Conservation (phyloP, 352 stramenopile species). For the Thraustochytrium sp. region DNA sequence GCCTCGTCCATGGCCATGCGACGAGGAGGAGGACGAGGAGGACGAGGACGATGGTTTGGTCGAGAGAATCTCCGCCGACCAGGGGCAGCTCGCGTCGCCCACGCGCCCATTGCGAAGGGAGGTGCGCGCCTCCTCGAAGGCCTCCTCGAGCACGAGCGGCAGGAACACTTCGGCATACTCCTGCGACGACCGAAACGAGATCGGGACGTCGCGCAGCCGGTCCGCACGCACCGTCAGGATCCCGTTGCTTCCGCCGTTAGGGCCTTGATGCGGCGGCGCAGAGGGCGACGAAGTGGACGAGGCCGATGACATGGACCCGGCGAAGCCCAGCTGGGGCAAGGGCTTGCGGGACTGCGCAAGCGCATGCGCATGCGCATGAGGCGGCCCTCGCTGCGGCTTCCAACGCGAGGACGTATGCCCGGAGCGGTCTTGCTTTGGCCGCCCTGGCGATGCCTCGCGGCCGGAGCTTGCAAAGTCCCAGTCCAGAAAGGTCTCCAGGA, state of each 20-base stretch:
- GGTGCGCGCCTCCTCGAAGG: neutral
- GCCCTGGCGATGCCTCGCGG: neutral
- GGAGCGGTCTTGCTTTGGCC: neutral
- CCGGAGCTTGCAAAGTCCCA: neutral
- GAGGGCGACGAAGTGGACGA: neutral
- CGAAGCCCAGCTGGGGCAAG: neutral
- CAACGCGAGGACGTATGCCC: too few relatives aligned
- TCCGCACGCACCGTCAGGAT: neutral
- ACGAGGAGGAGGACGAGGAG: neutral
- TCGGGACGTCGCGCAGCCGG: neutral
- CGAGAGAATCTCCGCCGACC: neutral
- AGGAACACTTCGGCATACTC: conserved; percentile 37
- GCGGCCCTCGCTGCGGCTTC: too few relatives aligned
- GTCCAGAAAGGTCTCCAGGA: neutral
- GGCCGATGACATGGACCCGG: neutral
- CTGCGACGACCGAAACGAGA: neutral
- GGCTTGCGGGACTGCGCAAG: too few relatives aligned
- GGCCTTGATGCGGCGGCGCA: neutral
- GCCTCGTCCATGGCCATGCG: neutral
- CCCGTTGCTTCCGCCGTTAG: neutral
- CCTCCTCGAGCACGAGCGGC: conserved; percentile 19
- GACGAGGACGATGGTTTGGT: neutral
- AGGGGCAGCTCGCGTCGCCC: neutral
- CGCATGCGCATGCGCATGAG: too few relatives aligned
- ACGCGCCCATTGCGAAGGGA: neutral